phyloP scores from a whole-genome alignment of 2,329 filamentous ascomycete species.

The Neodidymelliopsis sp. region DNA sequence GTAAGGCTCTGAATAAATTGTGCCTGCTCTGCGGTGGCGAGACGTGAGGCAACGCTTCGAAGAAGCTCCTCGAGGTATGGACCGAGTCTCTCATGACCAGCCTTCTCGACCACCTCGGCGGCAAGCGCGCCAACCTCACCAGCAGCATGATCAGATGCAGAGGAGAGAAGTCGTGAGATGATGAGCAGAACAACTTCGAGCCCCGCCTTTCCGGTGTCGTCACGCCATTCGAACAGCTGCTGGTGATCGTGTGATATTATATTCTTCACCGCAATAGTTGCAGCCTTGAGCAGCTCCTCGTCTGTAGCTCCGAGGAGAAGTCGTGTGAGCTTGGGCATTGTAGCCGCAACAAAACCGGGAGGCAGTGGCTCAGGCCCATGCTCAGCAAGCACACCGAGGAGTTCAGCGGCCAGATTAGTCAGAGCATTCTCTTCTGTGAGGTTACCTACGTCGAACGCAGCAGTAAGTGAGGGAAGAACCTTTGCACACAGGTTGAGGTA shows the following conservation, averaged over 20 bases:
- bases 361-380: constrained; percentile 86
- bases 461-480: constrained; percentile 85
- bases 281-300: constrained; percentile 85
- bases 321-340: constrained; percentile 85
- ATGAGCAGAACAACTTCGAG: constrained; percentile 90
- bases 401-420: constrained; percentile 84
- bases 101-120: constrained; percentile 93
- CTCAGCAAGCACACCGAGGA: constrained; percentile 81
- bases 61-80: constrained; percentile 89
- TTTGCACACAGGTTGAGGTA: constrained; percentile 84
- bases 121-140: constrained; percentile 96
- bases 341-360: constrained; percentile 80
- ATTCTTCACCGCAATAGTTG: constrained; percentile 85
- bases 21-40: constrained; percentile 82
- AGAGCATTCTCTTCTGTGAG: constrained; percentile 85
- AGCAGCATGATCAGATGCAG: constrained; percentile 85
- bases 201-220: constrained; percentile 78
- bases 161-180: constrained; percentile 86
- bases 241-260: constrained; percentile 89
- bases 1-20: constrained; percentile 96
- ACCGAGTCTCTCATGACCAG: constrained; percentile 87
- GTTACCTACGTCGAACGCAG: constrained; percentile 86
- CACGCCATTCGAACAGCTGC: constrained; percentile 87
- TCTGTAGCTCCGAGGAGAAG: constrained; percentile 85
- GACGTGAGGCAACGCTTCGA: constrained; percentile 83